Base-by-base conservation (phyloP, 2,329 filamentous ascomycete genomes). In the Botrytis medusae region DNA sequence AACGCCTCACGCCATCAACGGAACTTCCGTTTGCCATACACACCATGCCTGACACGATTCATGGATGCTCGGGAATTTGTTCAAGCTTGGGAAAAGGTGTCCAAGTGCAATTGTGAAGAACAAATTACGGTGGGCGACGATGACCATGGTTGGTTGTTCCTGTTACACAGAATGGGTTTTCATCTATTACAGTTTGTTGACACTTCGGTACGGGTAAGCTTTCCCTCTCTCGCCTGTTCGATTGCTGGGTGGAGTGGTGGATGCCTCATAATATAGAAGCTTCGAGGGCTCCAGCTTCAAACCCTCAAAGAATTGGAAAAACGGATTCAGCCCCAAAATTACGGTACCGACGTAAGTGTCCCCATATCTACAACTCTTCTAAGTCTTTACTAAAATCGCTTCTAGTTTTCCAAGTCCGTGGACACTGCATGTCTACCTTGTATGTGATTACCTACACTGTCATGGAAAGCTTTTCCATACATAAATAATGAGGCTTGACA, bases 31-130 rank as follows among this genome's bases (percentile, higher is more conserved):
- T 18, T 42, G 7, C 18, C 25, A 54, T 48, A n/a, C 25, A 54
- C n/a, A n/a, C 64, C 48, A 40, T 22, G 25, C 51, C 64, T 40
- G 32, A 40, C 64, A 68, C 64, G 37, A 69, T 44, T 69, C n/a
- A 69, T 42, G 48, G 37, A 57, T 69, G 6, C n/a, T 69, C 65
- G 65, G 65, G 65, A 32, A 57, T 42, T 54, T 68, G 65, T 57
- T 68, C 46, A 29, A 68, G 64, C 20, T 54, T 54, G 46, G 46
- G 54, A 40, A 68, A 29, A 67, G 4, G 32, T 10, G 4, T 67
- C 12, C 34, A 29, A 48, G n/a, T 68, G 29, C 34, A 10, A 42
- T 68, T 34, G 9, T 57, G 10, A 57, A n/a, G 34, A 40, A 29
- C 10, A 42, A 12, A 44, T 29, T 20, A 32, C 32, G 34, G 65